Conservation (phyloP, 1,284 basidiomycete genomes). For the Cerioporus squamosus region DNA sequence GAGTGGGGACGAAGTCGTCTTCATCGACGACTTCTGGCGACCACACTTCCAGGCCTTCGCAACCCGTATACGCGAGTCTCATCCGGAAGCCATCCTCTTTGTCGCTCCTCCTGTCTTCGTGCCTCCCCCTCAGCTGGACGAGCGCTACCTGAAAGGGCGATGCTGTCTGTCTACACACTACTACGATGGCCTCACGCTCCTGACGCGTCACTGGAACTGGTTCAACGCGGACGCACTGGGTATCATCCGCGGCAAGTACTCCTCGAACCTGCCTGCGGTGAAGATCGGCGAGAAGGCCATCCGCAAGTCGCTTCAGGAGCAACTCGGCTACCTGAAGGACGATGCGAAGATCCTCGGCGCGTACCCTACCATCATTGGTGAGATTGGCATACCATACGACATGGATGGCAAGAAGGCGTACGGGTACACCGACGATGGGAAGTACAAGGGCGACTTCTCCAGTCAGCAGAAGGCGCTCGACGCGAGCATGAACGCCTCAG, state of each 20-base stretch:
- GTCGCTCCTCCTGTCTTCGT: conserved; percentile 94
- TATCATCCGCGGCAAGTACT: conserved; percentile 87
- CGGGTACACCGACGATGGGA: conserved; percentile 80
- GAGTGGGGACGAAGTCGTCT: conserved; percentile 55
- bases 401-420: conserved; percentile 87
- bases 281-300: conserved; percentile 86
- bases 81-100: conserved; percentile 89
- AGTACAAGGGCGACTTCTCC: conserved; percentile 79
- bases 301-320: conserved; percentile 81
- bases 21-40: conserved; percentile 85
- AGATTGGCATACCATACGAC: conserved; percentile 95
- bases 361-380: conserved; percentile 95
- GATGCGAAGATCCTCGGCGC: conserved; percentile 71
- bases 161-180: conserved; percentile 88
- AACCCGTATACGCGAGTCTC: conserved; percentile 67
- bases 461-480: conserved; percentile 88
- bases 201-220: conserved; percentile 93
- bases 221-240: conserved; percentile 97
- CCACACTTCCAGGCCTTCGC: conserved; percentile 77
- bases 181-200: conserved; percentile 90
- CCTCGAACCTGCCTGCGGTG: conserved; percentile 65
- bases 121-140: conserved; percentile 69
- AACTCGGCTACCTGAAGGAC: conserved; percentile 79
- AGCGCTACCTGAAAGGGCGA: conserved; percentile 68
- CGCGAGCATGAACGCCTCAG: conserved; percentile 88